phyloP scores from a whole-genome alignment of 2,329 filamentous ascomycete species.

The Capronia coronata region DNA sequence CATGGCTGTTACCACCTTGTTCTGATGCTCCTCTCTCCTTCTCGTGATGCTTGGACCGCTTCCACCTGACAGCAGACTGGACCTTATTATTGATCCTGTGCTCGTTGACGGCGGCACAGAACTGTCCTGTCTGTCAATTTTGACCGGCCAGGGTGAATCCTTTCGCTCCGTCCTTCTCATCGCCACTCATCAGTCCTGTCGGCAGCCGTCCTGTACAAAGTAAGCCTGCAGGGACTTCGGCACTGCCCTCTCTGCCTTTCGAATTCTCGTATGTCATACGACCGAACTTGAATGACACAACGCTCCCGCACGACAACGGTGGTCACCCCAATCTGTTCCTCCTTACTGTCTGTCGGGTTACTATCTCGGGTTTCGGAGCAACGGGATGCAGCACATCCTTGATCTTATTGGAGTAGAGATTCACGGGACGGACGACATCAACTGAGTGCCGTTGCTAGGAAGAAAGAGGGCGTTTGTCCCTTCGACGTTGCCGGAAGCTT shows the following conservation, averaged over 20 bases:
- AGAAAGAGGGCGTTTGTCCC: not conserved
- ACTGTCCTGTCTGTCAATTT: not conserved
- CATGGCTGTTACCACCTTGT: not conserved
- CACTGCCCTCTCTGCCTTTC: not conserved
- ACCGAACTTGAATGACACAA: not conserved
- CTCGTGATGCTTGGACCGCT: not conserved
- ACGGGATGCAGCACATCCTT: conserved; percentile 6
- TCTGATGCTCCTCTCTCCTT: not conserved
- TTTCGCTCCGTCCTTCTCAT: not conserved
- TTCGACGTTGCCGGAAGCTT: not conserved
- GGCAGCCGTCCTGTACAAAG: not conserved
- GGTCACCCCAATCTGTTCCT: not conserved
- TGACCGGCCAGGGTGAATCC: not conserved
- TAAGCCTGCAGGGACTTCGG: not conserved
- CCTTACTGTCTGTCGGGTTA: not conserved
- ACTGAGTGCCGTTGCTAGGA: not conserved
- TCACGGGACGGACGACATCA: conserved; percentile 4
- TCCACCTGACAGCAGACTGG: not conserved
- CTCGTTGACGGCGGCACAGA: not conserved
- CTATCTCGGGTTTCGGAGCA: not conserved
- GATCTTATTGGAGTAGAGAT: conserved; percentile 5
- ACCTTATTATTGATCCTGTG: not conserved
- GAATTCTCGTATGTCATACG: not conserved
- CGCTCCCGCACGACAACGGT: not conserved
- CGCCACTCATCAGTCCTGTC: not conserved